phyloP scores from a whole-genome alignment of 2,329 filamentous ascomycete species.

The Dactylellina haptotyla region DNA sequence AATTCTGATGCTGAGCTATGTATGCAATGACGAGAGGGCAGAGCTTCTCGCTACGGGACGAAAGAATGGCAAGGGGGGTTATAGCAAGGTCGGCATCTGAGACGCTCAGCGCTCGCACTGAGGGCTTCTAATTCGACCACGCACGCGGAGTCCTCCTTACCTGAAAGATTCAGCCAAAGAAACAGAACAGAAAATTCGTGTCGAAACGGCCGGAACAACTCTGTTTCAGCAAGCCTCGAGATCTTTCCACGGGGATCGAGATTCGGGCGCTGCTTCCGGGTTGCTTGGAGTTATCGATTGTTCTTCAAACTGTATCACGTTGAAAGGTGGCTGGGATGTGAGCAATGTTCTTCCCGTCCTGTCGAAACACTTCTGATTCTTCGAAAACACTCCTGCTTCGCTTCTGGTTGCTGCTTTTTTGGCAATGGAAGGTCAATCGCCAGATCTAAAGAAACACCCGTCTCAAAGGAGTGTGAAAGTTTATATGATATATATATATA shows the following conservation, averaged over 20 bases:
- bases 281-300: not conserved
- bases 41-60: not conserved
- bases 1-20: not conserved
- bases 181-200: slow-evolving; percentile 21
- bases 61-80: slow-evolving; percentile 1
- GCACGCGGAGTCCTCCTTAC: slow-evolving; percentile 9
- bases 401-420: not conserved
- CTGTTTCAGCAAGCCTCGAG: slow-evolving; percentile 29
- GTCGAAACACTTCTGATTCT: slow-evolving; percentile 20
- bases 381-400: not conserved
- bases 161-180: slow-evolving; percentile 11
- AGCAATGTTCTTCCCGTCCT: slow-evolving; percentile 12
- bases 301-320: not conserved
- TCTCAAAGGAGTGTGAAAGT: not conserved
- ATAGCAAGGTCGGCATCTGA: slow-evolving; percentile 22
- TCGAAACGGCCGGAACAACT: slow-evolving; percentile 27
- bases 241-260: slow-evolving; percentile 7
- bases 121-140: slow-evolving; percentile 23
- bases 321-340: slow-evolving; percentile 26
- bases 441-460: slow-evolving; percentile 9
- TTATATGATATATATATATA: no score
- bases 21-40: not conserved
- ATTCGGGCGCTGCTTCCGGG: not conserved
- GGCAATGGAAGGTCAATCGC: slow-evolving; percentile 1
- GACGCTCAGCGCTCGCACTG: slow-evolving; percentile 16